Conservation (phyloP, 2,329 filamentous ascomycete genomes). For the Xylariaceae sp. region DNA sequence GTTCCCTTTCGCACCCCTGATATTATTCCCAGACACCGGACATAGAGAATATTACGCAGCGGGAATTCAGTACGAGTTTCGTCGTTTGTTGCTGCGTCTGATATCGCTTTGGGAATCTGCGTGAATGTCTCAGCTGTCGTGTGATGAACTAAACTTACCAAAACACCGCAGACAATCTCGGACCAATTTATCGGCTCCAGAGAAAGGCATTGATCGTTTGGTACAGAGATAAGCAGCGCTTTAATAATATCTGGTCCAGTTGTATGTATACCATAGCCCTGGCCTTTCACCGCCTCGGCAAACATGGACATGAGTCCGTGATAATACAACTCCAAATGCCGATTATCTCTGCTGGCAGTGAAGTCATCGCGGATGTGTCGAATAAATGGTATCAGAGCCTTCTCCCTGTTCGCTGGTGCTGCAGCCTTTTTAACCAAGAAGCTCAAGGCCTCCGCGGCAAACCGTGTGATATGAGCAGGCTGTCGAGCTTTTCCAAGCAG, state of each 20-base stretch:
- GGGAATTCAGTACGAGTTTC: slow-evolving; percentile 33
- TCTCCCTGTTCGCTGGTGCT: slow-evolving; percentile 69
- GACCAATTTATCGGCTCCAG: slow-evolving; percentile 50
- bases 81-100: slow-evolving; percentile 46
- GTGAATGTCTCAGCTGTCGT: slow-evolving; percentile 69
- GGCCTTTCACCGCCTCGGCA: slow-evolving; percentile 70
- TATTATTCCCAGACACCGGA: slow-evolving; percentile 62
- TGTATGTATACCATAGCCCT: slow-evolving; percentile 57
- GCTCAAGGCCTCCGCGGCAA: slow-evolving; percentile 90
- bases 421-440: slow-evolving; percentile 90
- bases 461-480: slow-evolving; percentile 82
- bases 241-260: slow-evolving; percentile 52
- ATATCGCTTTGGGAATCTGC: slow-evolving; percentile 60
- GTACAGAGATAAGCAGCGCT: slow-evolving; percentile 49
- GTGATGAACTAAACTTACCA: slow-evolving; percentile 81
- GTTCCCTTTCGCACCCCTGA: slow-evolving; percentile 78
- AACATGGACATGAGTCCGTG: slow-evolving; percentile 91
- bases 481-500: slow-evolving; percentile 78
- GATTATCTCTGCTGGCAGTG: slow-evolving; percentile 46
- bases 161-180: slow-evolving; percentile 67
- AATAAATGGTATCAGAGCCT: slow-evolving; percentile 66
- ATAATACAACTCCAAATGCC: slow-evolving; percentile 66
- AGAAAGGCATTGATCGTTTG: slow-evolving; percentile 47
- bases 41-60: slow-evolving; percentile 45
- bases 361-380: slow-evolving; percentile 69